Evolutionary conservation across 2,329 filamentous ascomycete genomes (phyloP).

Genomic region (Apiospora malaysiana): DNA sequence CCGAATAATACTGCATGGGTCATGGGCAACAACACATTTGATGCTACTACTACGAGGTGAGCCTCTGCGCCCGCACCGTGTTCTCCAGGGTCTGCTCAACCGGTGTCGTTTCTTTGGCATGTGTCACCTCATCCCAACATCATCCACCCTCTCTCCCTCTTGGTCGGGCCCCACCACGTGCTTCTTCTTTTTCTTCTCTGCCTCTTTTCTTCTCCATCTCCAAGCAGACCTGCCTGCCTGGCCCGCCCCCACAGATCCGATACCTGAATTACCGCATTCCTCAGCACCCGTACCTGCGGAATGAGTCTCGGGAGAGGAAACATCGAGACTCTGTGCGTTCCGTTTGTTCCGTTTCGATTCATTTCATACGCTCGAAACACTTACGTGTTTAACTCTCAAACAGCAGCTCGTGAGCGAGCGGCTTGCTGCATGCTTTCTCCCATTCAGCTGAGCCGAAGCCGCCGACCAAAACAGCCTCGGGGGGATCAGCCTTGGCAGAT

Average conservation of each 20-base stretch:
- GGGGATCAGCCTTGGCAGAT: background rate
- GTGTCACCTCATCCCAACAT: background rate
- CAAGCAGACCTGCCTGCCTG: background rate
- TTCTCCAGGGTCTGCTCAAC: background rate
- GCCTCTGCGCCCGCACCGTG: background rate
- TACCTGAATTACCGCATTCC: background rate
- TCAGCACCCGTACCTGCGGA: background rate
- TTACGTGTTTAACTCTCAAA: slow-evolving; percentile 3
- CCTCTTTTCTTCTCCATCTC: background rate
- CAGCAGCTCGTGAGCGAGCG: background rate
- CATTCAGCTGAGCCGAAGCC: slow-evolving; percentile 9
- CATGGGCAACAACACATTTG: background rate
- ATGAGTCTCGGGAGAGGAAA: background rate
- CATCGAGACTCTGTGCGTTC: background rate
- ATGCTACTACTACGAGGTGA: slow-evolving; percentile 5
- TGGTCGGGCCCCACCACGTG: background rate
- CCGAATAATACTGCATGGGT: slow-evolving; percentile 5
- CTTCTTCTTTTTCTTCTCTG: background rate
- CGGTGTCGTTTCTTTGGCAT: background rate
- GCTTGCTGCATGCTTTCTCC: background rate
- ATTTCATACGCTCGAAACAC: background rate
- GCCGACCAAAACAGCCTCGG: background rate
- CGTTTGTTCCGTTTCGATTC: background rate
- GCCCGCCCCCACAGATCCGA: background rate
- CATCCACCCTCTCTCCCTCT: background rate